Base-by-base conservation (phyloP, 805 yeast genomes). In the Starmerella bombi region DNA sequence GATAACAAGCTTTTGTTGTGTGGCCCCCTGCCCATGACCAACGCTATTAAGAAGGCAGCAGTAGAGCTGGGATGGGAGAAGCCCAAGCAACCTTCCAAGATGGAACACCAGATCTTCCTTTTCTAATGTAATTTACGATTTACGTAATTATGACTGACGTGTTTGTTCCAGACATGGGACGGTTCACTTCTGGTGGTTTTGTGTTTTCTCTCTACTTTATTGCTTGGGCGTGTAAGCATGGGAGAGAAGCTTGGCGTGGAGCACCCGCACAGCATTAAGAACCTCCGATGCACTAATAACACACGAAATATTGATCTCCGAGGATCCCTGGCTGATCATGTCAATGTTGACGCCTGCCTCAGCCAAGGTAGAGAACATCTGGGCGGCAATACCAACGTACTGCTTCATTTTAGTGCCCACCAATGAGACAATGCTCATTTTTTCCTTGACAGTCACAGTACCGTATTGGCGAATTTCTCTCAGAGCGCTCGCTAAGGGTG, bases 321-420 rank as follows among this genome's bases (percentile, higher is more conserved):
- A 88, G 16, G 97, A 95, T 54, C 98, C 98, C 69, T 91, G 98
- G 43, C 85, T 74, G 62, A 91, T 91, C 98, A 91, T 91, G 62
- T 91, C 98, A 52, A 91, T 84, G 63, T 91, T 91, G 57, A 91
- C 80, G 34, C 74, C 72, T 54, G 88, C 93, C 56, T 82, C 86
- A 6, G 97, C 96, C 51, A 91, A 67, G 2, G 93, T 83, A 52
- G 85, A 77, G 66, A 91, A 91, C 94, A 88, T 88, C 50, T 84
- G 78, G 35, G 96, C 95, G 0, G 98, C 98, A 58, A 84, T 86
- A 57, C 98, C 98, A 45, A 91, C 82, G 59, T 80, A 74, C 58
- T 86, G 94, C 57, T 85, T 85, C 97, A 91, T 88, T 59, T 88
- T 94, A 56, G 83, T 85, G 32, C 98, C 98, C 38, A 91, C 97